Evolutionary conservation across 805 yeast species (phyloP).

Genomic region (Kodamaea leandrae): DNA sequence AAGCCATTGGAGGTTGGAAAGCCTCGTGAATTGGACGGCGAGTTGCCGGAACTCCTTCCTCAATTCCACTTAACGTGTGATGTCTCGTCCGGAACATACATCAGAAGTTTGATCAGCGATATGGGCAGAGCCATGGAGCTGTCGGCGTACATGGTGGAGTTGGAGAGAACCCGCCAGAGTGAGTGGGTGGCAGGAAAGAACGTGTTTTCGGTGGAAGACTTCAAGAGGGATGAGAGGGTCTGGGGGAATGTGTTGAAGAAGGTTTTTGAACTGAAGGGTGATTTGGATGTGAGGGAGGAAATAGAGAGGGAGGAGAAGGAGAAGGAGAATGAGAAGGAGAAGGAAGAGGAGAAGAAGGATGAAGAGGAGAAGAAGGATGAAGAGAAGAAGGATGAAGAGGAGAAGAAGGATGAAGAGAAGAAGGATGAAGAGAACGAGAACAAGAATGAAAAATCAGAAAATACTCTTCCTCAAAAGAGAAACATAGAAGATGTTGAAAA

Average conservation of each 20-base stretch:
- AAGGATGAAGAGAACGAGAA: constrained; percentile 6
- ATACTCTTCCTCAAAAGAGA: constrained; percentile 6
- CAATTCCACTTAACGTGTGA: constrained; percentile 67
- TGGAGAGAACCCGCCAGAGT: constrained; percentile 72
- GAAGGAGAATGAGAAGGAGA: constrained; percentile 10
- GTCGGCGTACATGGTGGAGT: constrained; percentile 83
- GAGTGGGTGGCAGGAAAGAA: constrained; percentile 76
- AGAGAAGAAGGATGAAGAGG: constrained; percentile 1
- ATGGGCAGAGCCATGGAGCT: constrained; percentile 78
- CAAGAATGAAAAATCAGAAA: neutral
- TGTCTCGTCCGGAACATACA: constrained; percentile 94
- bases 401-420: constrained; percentile 5
- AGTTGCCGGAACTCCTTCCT: constrained; percentile 55
- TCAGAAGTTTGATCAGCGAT: constrained; percentile 86
- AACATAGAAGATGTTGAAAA: constrained; percentile 9
- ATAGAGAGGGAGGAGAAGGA: constrained; percentile 15
- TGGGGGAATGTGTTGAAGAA: constrained; percentile 68
- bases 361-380: constrained; percentile 7
- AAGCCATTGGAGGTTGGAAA: constrained; percentile 38
- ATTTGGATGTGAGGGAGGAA: constrained; percentile 25
- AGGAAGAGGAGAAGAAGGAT: constrained; percentile 7
- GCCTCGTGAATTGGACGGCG: constrained; percentile 36
- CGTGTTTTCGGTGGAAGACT: constrained; percentile 66
- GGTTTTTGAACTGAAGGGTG: constrained; percentile 45
- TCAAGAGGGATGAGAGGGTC: constrained; percentile 55